Evolutionary conservation across 495 filamentous ascomycete genomes (phyloP), one percentile per base, ranked within the genome.

Genomic region (Aspergillus hancockii): DNA sequence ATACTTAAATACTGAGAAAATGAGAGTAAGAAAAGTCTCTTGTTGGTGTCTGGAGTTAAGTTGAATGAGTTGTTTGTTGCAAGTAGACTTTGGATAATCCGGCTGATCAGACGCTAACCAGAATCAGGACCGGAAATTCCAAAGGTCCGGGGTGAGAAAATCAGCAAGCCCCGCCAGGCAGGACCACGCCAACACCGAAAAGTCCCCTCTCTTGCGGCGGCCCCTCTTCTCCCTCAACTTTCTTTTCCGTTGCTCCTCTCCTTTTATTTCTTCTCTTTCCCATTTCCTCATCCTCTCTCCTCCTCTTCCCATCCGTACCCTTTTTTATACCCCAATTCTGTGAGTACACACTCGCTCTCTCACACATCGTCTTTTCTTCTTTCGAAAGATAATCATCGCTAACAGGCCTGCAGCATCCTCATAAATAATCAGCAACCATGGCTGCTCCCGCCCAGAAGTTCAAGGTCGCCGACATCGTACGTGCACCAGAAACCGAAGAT

Each of bases 391-490:
- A 16, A n/a, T 18, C 14, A 41, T 41, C 16, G 38, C 38, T 41
- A n/a, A 41, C 38, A n/a, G 34, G 4, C 12, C 34, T 12, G 13
- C 8, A 36, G 13, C 34, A 36, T n/a, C 7, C 5, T 41, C 38
- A 41, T 41, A 41, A 16, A 57, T 50, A 22, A 47, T 47, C 21
- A 61, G 47, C 46, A 66, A 75, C 60, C 66, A 80, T 80, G 77
- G 68, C 75, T 81, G 88, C 92, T 72, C 93, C 93, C 76, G 93
- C 93, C 66, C 82, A 88, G 73, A 93, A 90, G 76, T 94, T 88
- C 88, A 96, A 98, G 90, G 92, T 98, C 81, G 91, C 93, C 69
- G 94, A 98, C 83, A 90, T 98, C 72, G 87, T 87, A 82, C 58
- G 84, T 81, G 32, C 28, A 36, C 49, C 34, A 46, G 23, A 12